A percentile compares a stretch with the other conserved stretches of the same genome.
phyloP scores from a whole-genome alignment of 805 yeast genomes.

The Candida boleticola region DNA sequence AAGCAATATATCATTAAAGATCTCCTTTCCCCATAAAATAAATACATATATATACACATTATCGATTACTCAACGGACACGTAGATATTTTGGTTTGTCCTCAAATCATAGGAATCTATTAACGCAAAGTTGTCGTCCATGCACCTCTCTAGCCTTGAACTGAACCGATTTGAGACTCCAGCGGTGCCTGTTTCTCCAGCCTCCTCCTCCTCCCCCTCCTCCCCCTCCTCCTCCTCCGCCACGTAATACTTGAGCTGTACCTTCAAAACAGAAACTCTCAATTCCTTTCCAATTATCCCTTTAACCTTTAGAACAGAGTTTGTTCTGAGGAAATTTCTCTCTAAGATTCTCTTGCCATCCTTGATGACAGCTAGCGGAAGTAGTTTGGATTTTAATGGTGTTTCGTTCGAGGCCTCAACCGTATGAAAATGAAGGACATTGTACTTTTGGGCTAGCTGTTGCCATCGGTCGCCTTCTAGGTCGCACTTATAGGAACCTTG shows the following conservation, averaged over 20 bases:
- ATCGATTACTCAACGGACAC: slow-evolving; percentile 5
- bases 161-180: background rate
- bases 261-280: slow-evolving; percentile 18
- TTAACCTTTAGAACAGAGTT: slow-evolving; percentile 31
- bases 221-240: slow-evolving; percentile 15
- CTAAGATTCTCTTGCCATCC: background rate
- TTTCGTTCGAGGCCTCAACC: background rate
- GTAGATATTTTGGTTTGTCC: slow-evolving; percentile 20
- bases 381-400: background rate
- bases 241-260: slow-evolving; percentile 25
- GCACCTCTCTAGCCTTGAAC: slow-evolving; percentile 11
- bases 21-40: background rate
- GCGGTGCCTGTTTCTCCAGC: background rate
- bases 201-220: slow-evolving; percentile 4
- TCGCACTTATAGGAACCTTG: slow-evolving; percentile 19
- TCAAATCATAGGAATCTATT: slow-evolving; percentile 23
- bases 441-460: slow-evolving; percentile 35
- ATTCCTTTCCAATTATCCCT: slow-evolving; percentile 24
- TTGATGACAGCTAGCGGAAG: background rate
- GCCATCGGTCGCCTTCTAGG: slow-evolving; percentile 38
- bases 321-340: slow-evolving; percentile 6
- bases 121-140: slow-evolving; percentile 29
- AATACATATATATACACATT: background rate
- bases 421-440: slow-evolving; percentile 14
- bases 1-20: too few relatives aligned